Conservation (phyloP, 352 stramenopile species). For the Globisporangium radiosum region DNA sequence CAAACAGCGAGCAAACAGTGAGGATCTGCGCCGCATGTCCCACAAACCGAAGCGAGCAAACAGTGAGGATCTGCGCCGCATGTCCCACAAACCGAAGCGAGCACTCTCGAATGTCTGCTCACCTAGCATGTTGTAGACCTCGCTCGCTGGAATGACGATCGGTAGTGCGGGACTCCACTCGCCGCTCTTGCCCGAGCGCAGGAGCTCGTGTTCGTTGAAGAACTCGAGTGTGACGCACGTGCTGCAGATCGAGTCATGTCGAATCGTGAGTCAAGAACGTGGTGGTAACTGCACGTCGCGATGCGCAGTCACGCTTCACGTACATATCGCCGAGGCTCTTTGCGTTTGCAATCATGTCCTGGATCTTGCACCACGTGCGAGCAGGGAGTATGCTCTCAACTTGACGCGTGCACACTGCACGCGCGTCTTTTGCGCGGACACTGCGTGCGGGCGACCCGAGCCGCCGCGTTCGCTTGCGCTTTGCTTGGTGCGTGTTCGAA, state of each 20-base stretch:
- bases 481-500: neutral
- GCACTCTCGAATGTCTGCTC: neutral
- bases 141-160: constrained; percentile 41
- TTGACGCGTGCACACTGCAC: neutral
- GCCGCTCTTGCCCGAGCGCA: constrained; percentile 13
- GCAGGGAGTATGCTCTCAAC: constrained; percentile 17
- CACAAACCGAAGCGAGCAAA: too few relatives aligned
- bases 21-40: neutral
- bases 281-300: too few relatives aligned
- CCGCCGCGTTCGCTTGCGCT: constrained; percentile 6
- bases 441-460: neutral
- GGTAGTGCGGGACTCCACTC: constrained; percentile 21
- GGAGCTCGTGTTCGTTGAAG: constrained; percentile 51
- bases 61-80: neutral
- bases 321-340: constrained; percentile 53
- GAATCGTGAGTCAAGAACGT: neutral
- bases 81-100: too few relatives aligned
- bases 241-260: constrained; percentile 13
- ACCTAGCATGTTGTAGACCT: constrained; percentile 69
- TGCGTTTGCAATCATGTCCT: constrained; percentile 27
- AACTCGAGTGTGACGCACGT: constrained; percentile 49
- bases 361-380: constrained; percentile 25
- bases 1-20: neutral
- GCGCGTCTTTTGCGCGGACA: neutral
- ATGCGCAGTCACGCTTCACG: neutral